Evolutionary conservation across 202 grass and related monocot species (phyloP), one percentile per base, ranked within the genome.

Genomic region (Bolboschoenoplectus hybrid): DNA sequence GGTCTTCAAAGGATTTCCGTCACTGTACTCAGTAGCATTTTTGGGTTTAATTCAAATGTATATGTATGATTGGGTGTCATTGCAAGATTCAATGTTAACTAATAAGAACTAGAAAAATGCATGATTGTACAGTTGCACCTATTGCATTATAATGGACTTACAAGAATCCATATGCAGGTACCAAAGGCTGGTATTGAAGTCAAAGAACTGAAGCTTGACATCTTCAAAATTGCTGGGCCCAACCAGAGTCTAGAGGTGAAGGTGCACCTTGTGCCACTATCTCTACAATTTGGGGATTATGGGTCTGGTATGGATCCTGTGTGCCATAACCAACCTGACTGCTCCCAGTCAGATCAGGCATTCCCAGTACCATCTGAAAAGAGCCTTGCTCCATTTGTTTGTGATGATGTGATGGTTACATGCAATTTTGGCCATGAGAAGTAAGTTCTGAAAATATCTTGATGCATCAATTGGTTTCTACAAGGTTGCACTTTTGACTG

Each of bases 401-500:
- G 90, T 88, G 89, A 97, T 86, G 90, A 97, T 89, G 79, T 97
- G 75, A 87, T 86, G 39, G 61, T 94, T 84, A 89, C 80, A 74
- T 97, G 94, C 83, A 91, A 92, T 80, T 85, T 97, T 71, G 92
- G 90, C 68, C 94, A 97, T 63, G 94, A 97, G 87, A 94, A 88
- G 92, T 94, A 87, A 97, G 92, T 92, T 87, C 7, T 85, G 87
- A 87, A 77, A 68, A 87, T 86, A 83, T 86, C 87, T 56, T 17
- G 74, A 46, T 89, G 43, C 34, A 81, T 57, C 20, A 80, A 60
- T 80, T 61, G 55, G 75, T 80, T 80, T 57, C 26, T 60, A 61
- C 36, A 43, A 61, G 55, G 75, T 80, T 41, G 7, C 53, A 39
- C 7, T 58, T 40, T 60, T 80, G 53, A 80, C 14, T 61, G 16